These are phyloP conservation scores for Byssoonygena ceratinophila DNA, from an alignment of 2,329 filamentous ascomycete genomes.

Conservation along the genomic window DNA sequence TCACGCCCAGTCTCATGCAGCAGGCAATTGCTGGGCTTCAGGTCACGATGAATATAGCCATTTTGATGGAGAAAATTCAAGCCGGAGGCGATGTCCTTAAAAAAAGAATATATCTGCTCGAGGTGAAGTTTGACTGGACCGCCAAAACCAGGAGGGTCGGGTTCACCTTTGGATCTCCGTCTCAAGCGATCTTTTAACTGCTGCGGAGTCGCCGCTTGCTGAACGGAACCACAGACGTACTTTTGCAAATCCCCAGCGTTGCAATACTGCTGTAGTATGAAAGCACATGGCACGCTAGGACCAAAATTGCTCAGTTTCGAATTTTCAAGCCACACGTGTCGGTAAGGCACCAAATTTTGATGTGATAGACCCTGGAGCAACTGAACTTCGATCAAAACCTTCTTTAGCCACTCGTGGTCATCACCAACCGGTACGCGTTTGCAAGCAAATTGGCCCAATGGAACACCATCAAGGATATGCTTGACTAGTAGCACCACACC, in stretches of 20 bases:
- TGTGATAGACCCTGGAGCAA: conserved; percentile 84
- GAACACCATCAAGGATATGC: conserved; percentile 81
- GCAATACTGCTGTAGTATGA: conserved; percentile 96
- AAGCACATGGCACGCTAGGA: conserved; percentile 84
- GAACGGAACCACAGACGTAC: conserved; percentile 64
- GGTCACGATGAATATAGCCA: conserved; percentile 89
- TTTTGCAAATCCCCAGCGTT: conserved; percentile 84
- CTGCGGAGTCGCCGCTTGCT: conserved; percentile 58
- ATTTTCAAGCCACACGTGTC: conserved; percentile 94
- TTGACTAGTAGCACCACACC: conserved; percentile 90
- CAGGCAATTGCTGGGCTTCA: conserved; percentile 93
- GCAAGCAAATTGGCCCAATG: conserved; percentile 84
- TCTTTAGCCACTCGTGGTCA: conserved; percentile 89
- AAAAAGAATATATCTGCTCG: conserved; percentile 93
- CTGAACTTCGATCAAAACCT: conserved; percentile 86
- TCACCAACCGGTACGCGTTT: conserved; percentile 94
- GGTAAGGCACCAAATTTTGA: conserved; percentile 89
- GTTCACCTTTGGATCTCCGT: conserved; percentile 65
- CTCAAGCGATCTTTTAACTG: conserved; percentile 81
- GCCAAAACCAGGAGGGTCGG: conserved; percentile 49
- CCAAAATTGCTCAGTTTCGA: conserved; percentile 74
- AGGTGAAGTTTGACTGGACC: conserved; percentile 54
- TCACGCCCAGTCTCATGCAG: conserved; percentile 64
- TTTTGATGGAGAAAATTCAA: conserved; percentile 80
- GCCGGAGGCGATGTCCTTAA: conserved; percentile 87